Conservation (phyloP, 768 basidiomycete genomes). For the Tulasnella sp. region DNA sequence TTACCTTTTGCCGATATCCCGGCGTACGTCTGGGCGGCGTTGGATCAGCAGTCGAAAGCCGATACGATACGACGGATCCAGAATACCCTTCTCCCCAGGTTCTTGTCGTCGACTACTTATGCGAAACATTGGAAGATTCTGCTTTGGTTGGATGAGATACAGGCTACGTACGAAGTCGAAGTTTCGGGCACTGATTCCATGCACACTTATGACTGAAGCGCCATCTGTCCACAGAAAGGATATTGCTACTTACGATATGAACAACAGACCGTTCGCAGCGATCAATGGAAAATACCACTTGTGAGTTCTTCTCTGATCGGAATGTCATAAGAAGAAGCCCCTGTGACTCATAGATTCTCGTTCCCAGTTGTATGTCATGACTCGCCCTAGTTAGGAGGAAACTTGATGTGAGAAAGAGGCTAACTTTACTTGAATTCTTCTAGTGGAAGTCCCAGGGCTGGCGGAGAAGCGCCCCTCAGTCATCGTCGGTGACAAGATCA, state of each 20-base stretch:
- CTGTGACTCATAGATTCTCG: too few species aligned
- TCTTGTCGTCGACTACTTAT: constrained; percentile 31
- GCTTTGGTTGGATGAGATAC: constrained; percentile 39
- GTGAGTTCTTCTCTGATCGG: not conserved
- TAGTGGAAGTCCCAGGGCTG: constrained; percentile 3
- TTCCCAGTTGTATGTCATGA: too few species aligned
- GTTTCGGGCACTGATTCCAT: constrained; percentile 10
- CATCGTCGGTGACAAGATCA: constrained; percentile 37
- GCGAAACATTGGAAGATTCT: constrained; percentile 36
- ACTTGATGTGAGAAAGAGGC: too few species aligned
- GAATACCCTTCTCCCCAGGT: constrained; percentile 31
- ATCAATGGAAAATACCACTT: not conserved
- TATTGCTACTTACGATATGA: not conserved
- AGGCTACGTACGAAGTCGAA: not conserved
- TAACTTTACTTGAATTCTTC: too few species aligned
- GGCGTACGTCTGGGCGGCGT: constrained; percentile 23
- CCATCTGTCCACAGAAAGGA: not conserved
- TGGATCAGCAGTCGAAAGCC: constrained; percentile 23
- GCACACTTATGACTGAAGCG: too few species aligned
- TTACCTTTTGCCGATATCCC: constrained; percentile 38
- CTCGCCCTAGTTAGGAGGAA: too few species aligned
- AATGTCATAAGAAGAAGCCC: too few species aligned
- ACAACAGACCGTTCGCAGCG: not conserved
- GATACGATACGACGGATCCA: constrained; percentile 22
- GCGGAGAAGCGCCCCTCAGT: constrained; percentile 14